Base-by-base conservation (phyloP, 192 early-diverging fungal species). In the Podila clonocystis region DNA sequence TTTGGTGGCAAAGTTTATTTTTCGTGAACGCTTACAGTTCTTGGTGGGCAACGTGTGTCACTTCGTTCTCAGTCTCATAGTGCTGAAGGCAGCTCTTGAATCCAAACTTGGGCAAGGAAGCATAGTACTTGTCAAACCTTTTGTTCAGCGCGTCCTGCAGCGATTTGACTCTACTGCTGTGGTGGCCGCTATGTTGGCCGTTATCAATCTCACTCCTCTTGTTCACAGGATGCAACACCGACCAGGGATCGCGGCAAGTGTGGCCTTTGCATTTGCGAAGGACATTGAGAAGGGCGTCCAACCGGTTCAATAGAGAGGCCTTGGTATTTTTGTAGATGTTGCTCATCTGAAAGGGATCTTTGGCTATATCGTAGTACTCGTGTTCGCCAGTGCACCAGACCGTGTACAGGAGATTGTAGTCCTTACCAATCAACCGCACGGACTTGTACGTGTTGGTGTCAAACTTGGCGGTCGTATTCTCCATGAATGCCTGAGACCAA, bases 171-270 rank as follows among this genome's bases (percentile, higher is more conserved):
- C 17, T 24, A 22, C 28, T 26, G 4, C 24, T 36, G 9, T 63
- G n/a, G n/a, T 57, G 45, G 52, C 24, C 29, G 17, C 11, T 15
- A 62, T 50, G 28, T 20, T 24, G 15, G 30, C 28, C 26, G 26
- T 55, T 2, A 17, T 62, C 41, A 24, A 9, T n/a, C 22, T 75
- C 62, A 58, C 73, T 58, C 38, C 11, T 72, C 50, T 65, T 69
- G 58, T 67, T 82, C 49, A 68, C 49, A 20, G 84, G 70, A 70
- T 88, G 88, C 19, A 91, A 68, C 1, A 82, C 82, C 0, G 62
- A 62, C 91, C 91, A 91, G 24, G 91, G 91, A 28, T 88, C 74
- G 61, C 86, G 84, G 68, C 91, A 91, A 9, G 74, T 82, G 0
- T 78, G 82, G 0, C 83, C 86, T n/a, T 84, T 84, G 73, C 89